Percentiles rank a stretch among this genome's conserved stretches.
phyloP scores from a whole-genome alignment of 2,329 filamentous ascomycete genomes.

The Penicillium nordicum region DNA sequence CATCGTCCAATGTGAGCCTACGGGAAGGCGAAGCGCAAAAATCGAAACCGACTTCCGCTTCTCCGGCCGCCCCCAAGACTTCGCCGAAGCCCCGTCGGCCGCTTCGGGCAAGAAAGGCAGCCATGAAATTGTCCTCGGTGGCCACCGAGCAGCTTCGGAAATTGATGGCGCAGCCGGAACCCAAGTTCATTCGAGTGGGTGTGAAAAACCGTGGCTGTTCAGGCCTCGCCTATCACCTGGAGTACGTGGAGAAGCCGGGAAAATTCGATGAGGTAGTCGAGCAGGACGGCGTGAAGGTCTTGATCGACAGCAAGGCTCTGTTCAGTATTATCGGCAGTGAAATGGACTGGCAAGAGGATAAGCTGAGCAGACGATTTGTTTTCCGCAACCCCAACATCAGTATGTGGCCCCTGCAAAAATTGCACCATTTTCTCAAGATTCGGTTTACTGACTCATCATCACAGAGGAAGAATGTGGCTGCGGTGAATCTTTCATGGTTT shows the following conservation, averaged over 20 bases:
- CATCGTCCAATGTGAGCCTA: constrained; percentile 45
- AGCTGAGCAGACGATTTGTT: constrained; percentile 84
- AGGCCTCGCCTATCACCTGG: constrained; percentile 85
- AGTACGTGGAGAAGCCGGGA: constrained; percentile 89
- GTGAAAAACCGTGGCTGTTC: constrained; percentile 94
- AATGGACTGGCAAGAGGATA: constrained; percentile 99
- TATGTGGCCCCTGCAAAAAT: constrained; percentile 52
- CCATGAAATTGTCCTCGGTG: constrained; percentile 76
- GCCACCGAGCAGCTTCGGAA: constrained; percentile 75
- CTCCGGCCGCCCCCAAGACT: constrained; percentile 38
- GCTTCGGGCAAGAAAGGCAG: constrained; percentile 79
- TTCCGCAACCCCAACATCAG: constrained; percentile 98
- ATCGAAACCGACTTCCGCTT: constrained; percentile 49
- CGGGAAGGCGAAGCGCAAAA: constrained; percentile 66
- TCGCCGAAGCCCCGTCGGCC: constrained; percentile 60
- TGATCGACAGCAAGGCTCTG: constrained; percentile 95
- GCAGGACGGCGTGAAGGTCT: constrained; percentile 90
- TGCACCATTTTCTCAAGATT: not conserved
- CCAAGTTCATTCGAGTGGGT: constrained; percentile 89
- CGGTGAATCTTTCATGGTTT: constrained; percentile 91
- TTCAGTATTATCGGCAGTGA: constrained; percentile 98
- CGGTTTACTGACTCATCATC: constrained; percentile 22
- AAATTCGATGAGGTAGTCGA: constrained; percentile 88
- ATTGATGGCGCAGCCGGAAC: constrained; percentile 78
- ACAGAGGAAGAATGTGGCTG: constrained; percentile 93